Evolutionary conservation across 2,329 filamentous ascomycete species (phyloP).

Genomic region (Phaeomoniella chlamydospora): DNA sequence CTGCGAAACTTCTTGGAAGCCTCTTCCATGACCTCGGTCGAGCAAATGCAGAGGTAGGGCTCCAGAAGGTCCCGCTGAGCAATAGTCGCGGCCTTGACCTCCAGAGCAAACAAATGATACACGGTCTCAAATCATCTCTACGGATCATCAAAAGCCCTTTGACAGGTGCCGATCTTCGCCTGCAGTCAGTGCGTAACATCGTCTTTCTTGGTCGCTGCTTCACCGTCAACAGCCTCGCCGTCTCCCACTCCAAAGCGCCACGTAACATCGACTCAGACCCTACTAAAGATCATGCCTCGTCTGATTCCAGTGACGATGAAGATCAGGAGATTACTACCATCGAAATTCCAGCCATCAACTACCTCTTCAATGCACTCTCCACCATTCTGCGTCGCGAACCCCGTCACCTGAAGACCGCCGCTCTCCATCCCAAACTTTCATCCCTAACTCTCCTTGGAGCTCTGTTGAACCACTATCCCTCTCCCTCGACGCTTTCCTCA

Average conservation of each 20-base stretch:
- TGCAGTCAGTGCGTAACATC: constrained; percentile 66
- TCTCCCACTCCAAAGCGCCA: neutral
- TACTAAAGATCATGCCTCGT: neutral
- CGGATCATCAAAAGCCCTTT: constrained; percentile 46
- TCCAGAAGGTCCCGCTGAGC: constrained; percentile 44
- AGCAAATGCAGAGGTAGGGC: constrained; percentile 38
- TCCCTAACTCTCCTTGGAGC: constrained; percentile 61
- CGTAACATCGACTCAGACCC: neutral
- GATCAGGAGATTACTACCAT: constrained; percentile 4
- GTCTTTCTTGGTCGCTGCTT: constrained; percentile 62
- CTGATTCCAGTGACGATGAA: neutral
- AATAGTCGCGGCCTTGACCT: constrained; percentile 61
- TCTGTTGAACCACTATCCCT: constrained; percentile 45
- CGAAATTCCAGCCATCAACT: constrained; percentile 44
- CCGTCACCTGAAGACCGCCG: constrained; percentile 42
- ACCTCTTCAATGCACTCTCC: constrained; percentile 65
- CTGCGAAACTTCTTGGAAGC: constrained; percentile 58
- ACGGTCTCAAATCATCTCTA: constrained; percentile 41
- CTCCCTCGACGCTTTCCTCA: constrained; percentile 36
- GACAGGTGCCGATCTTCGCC: constrained; percentile 59
- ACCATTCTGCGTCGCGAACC: constrained; percentile 66
- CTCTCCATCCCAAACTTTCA: constrained; percentile 59
- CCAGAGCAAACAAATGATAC: constrained; percentile 46
- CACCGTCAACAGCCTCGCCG: constrained; percentile 36
- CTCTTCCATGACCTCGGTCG: constrained; percentile 69